Percentiles rank a stretch among this genome's conserved stretches.
Conservation (phyloP, 768 basidiomycete species). For the Lepiota subincarnata region DNA sequence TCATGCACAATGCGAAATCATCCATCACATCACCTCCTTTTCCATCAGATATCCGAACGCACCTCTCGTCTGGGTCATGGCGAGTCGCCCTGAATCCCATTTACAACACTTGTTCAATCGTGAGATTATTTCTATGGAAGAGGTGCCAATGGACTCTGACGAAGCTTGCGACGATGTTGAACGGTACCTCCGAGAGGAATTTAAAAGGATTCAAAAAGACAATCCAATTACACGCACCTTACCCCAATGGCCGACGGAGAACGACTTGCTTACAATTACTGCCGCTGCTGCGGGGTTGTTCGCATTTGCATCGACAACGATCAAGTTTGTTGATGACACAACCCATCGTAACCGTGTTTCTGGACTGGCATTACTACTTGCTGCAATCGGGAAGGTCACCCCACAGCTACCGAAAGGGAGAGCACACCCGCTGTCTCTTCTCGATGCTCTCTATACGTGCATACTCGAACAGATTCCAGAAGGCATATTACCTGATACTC, state of each 20-base stretch:
- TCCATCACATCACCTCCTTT: background rate
- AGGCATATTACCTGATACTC: background rate
- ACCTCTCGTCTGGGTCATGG: background rate
- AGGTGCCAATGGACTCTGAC: background rate
- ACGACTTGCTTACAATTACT: background rate
- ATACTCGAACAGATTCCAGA: background rate
- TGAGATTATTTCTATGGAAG: background rate
- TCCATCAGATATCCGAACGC: background rate
- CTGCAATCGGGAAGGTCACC: background rate
- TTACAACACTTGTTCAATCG: background rate
- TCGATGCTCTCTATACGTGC: conserved; percentile 8
- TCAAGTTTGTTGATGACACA: background rate
- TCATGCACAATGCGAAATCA: background rate
- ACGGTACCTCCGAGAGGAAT: background rate
- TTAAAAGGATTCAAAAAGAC: background rate
- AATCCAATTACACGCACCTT: background rate
- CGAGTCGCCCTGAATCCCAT: conserved; percentile 1
- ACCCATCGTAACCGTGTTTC: background rate
- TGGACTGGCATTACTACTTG: background rate
- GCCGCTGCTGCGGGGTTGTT: background rate
- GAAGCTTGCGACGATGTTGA: background rate
- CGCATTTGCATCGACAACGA: too few relatives aligned
- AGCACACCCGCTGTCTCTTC: conserved; percentile 1
- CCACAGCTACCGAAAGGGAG: background rate
- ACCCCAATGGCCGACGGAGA: background rate